Evolutionary conservation across 2,329 filamentous ascomycete genomes (phyloP), one percentile per base, ranked within the genome.

Genomic region (Xylariaceae sp.): DNA sequence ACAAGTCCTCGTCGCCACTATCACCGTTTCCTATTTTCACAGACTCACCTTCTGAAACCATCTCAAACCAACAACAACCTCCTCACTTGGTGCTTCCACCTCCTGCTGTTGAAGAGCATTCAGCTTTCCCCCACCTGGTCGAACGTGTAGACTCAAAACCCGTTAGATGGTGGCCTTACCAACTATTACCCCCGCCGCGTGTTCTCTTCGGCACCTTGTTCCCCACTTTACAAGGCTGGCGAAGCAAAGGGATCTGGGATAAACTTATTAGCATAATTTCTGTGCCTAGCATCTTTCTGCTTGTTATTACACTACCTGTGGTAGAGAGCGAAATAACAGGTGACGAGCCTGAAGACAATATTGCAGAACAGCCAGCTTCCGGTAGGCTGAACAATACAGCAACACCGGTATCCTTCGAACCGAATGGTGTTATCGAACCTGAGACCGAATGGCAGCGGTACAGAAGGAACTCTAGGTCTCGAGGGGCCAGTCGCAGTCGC

Each of bases 231-330:
- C 88, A 87, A 61, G 87, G 83, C 21, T 99, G 93, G 91, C 78
- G 74, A 43, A 84, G 89, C 23, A 98, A 97, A 74, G 86, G 79
- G n/a, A 73, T 89, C n/a, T 91, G 88, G 86, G 93, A 93, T 66
- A 92, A 90, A 68, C 75, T 92, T 44, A 77, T 97, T 46, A 93
- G 91, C 42, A 67, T 95, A 10, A 81, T 96, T 40, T 93, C 93
- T 7, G 88, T 91, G n/a, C 90, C 93, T 1, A 96, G 89, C 65
- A 91, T 99, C 40, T 90, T 99, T 60, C 76, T 98, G 2, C 80
- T 99, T 3, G 93, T 93, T 0, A 86, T 95, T 45, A 99, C 95
- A 0, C 74, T 99, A 3, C 95, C 96, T 0, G 92, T 99, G 0
- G 90, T 96, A 5, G 93, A 98, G 66, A 83, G 84, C 1, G 82